Evolutionary conservation across 148 eudicot species (phyloP).

Genomic region (Mesembryanthemum crystallinum): DNA sequence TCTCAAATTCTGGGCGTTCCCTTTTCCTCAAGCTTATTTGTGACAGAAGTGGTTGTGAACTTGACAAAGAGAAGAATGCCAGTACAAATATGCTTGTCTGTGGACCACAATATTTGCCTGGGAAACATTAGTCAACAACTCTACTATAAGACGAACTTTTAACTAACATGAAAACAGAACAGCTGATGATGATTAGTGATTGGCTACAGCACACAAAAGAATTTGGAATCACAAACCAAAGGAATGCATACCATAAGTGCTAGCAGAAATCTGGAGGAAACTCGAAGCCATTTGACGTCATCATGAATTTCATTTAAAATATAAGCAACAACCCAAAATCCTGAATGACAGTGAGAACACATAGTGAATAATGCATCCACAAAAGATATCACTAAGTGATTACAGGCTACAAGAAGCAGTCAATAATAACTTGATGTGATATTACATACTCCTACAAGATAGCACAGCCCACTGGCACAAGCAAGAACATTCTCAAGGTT

Average conservation of each 20-base stretch:
- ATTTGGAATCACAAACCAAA: neutral
- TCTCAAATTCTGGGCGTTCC: conserved; percentile 34
- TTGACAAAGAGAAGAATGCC: conserved; percentile 82
- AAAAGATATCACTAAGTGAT: neutral
- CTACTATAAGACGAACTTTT: conserved; percentile 4
- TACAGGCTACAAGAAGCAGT: neutral
- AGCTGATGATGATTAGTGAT: neutral
- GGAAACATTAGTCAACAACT: conserved; percentile 19
- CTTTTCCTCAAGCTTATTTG: conserved; percentile 70
- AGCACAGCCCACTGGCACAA: neutral
- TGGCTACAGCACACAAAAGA: neutral
- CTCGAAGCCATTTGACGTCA: conserved; percentile 59
- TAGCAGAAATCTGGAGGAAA: conserved; percentile 66
- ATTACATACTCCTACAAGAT: neutral
- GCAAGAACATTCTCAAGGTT: neutral
- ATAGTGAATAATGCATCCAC: conserved; percentile 3
- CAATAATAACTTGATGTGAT: neutral
- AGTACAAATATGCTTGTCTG: conserved; percentile 70
- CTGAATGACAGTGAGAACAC: conserved; percentile 32
- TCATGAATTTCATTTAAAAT: conserved; percentile 66
- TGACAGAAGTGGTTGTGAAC: conserved; percentile 79
- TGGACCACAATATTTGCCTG: conserved; percentile 24
- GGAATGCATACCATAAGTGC: conserved; percentile 50
- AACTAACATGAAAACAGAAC: neutral
- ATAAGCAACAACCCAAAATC: conserved; percentile 70